Evolutionary conservation across 371 early-diverging fungal species (phyloP), one percentile per base, ranked within the genome.

Genomic region (Mortierella sp.): DNA sequence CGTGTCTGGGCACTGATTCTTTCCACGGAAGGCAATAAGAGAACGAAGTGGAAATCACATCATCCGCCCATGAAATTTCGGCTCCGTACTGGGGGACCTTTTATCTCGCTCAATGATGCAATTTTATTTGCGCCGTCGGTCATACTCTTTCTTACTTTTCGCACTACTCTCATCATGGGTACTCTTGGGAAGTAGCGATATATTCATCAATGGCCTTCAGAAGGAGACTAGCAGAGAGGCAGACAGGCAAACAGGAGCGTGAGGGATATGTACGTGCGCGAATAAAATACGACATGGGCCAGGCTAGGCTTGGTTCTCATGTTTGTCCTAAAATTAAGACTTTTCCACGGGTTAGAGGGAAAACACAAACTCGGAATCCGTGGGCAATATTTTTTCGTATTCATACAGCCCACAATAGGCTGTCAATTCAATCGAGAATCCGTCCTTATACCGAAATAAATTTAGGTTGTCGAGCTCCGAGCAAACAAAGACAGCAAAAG

Each of bases 391-490:
- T 19, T 15, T 19, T 19, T 44, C 6, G 15, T 17, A 8, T 5
- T 44, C 21, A 21, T 44, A 17, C 21, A n/a, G n/a, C n/a, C n/a
- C n/a, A 21, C 0, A 44, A 21, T 44, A 44, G 19, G 9, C n/a
- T 8, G 19, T 19, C 44, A 2, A 44, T 44, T 44, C 44, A 44
- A 19, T 44, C 44, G 44, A 44, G 44, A 21, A 21, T 21, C 14
- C 14, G 37, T 34, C 44, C 44, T 44, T 21, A 8, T 44, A 44
- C 19, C 15, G 9, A 44, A 44, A 44, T 44, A 44, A 44, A 17
- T n/a, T 44, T 44, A 21, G 23, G 44, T 44, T 44, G 44, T 44
- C 44, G 44, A 4, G 44, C 44, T 44, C 44, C 19, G 44, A 44
- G 44, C 19, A 44, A 44, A 17, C 44, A 44, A 44, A 34, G 37